Base-by-base conservation (phyloP, 2,329 filamentous ascomycete genomes). In the Mycosphaerella sp. region DNA sequence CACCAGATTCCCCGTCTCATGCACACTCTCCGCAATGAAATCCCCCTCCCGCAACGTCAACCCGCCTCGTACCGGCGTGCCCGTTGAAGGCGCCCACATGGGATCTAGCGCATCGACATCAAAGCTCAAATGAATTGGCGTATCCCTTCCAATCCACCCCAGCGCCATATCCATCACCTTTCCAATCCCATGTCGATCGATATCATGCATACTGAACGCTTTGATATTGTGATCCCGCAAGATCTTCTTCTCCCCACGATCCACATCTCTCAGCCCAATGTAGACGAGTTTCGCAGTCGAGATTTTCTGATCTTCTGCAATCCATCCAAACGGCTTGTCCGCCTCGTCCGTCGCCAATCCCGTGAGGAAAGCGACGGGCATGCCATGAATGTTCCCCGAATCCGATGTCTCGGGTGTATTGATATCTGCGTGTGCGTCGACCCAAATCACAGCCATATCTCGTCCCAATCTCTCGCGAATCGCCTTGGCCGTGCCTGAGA, bases 121-220 rank as follows among this genome's bases (percentile, higher is more conserved):
- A 66, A 98, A 97, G 38, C 89, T 95, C 56, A 98, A 81, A 73
- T 98, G 93, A 68, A 98, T 96, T 41, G 93, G 93, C 0, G 91
- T 96, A 70, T 97, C 93, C 67, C 78, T 82, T 64, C 93, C 93
- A 62, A 97, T 95, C 76, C 96, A 91, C 32, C 86, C 92, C 50
- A 98, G 80, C n/a, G 92, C 92, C 92, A 96, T 95, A 67, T 97
- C 93, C 76, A 98, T 90, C 60, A 98, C 89, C 61, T 86, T 86
- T 52, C 93, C 93, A 66, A 98, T 98, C 45, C 93, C 93, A 69
- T 97, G 80, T 51, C 89, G 80, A 73, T 98, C 93, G 71, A 98
- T 87, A 69, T 98, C 93, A 70, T 95, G 93, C 93, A 98, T 98
- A 75, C 86, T 92, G 68, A 97, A 98, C 3, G 92, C 92, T 78